Base-by-base conservation (phyloP, 495 filamentous ascomycete genomes). In the Penicillium diatomitis region DNA sequence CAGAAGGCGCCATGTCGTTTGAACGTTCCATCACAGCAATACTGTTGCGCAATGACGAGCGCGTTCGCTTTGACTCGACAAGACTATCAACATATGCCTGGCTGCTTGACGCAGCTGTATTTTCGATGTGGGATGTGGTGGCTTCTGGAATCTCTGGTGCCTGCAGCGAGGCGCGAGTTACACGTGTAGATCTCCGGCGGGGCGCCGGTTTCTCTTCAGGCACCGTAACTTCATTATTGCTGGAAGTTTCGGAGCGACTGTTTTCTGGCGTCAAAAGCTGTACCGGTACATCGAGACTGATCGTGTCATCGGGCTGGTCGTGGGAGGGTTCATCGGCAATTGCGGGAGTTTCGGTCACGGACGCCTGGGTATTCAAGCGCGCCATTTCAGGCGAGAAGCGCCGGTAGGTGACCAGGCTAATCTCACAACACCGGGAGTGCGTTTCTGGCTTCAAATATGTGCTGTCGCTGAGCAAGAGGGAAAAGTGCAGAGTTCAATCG, bases 161-260 rank as follows among this genome's bases (percentile, higher is more conserved):
- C 50, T 53, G 63, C 45, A 73, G 40, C 12, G 71, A 74, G 51
- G 63, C 65, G 67, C 71, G 71, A 60, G 57, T 61, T 43, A 63
- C 61, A 54, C 69, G 67, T 65, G 71, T 68, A 60, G 71, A 72
- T 37, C 63, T 63, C 32, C 65, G 65, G 44, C 67, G 67, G 39
- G 58, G 32, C 8, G 58, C 54, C 28, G 64, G 55, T 52, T 69
- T 71, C 50, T 74, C 71, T 20, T 74, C 70, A 11, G 54, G 52
- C 27, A 58, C 67, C 60, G 65, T 66, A 63, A 69, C 65, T 55
- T 72, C 71, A 58, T 69, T 69, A 54, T 72, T 74, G 60, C 71
- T 74, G 3, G 71, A 74, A 1, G 71, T 74, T 48, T 74, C 71
- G n/a, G 71, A 74, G 47, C 71, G 69, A 50, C 71, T 72, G 38